phyloP scores from a whole-genome alignment of 805 yeast genomes.

The Spathaspora boniae region DNA sequence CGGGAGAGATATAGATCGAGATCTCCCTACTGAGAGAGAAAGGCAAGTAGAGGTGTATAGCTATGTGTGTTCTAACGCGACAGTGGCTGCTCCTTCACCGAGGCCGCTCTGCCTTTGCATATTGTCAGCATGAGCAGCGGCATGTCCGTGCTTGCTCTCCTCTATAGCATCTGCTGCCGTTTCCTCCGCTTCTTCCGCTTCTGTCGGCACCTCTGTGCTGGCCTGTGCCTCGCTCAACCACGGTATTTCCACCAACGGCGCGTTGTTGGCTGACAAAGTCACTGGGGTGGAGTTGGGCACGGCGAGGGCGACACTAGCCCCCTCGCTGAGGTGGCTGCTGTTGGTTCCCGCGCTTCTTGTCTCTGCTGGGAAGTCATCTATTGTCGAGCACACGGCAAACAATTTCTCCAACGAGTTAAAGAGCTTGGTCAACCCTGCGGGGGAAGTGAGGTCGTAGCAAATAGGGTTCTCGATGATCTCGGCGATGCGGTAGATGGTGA shows the following conservation, averaged over 20 bases:
- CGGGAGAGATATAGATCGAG: conserved; percentile 8
- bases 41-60: too few species aligned
- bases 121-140: too few species aligned
- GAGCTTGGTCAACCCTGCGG: conserved; percentile 37
- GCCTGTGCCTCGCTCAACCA: conserved; percentile 25
- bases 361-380: conserved; percentile 23
- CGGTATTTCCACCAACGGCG: conserved; percentile 25
- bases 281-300: background rate
- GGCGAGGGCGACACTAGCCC: background rate
- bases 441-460: conserved; percentile 27
- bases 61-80: too few species aligned
- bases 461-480: conserved; percentile 45
- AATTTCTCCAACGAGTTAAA: conserved; percentile 38
- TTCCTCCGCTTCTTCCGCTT: background rate
- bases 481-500: conserved; percentile 45
- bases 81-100: too few species aligned
- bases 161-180: too few species aligned
- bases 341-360: conserved; percentile 8
- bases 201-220: background rate
- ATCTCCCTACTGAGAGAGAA: conserved; percentile 8
- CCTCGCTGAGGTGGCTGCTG: background rate
- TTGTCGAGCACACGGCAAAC: conserved; percentile 26
- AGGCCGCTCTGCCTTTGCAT: too few species aligned
- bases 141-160: too few species aligned
- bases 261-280: conserved; percentile 5